Conservation (phyloP, 148 eudicot species). For the Suaeda aralocaspica region DNA sequence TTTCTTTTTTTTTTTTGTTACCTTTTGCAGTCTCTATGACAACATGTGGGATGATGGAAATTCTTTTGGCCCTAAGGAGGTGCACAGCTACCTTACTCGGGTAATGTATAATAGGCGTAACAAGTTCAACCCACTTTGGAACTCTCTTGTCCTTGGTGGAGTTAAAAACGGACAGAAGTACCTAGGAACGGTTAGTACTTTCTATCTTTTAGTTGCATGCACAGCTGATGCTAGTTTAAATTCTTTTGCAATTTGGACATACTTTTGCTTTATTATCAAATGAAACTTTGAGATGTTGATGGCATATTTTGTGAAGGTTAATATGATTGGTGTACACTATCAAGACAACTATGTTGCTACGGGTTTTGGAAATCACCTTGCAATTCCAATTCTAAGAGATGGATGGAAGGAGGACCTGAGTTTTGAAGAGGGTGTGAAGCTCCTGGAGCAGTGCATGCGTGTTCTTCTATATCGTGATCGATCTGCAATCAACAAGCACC, state of each 20-base stretch:
- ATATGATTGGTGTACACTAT: conserved; percentile 94
- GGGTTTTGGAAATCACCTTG: conserved; percentile 95
- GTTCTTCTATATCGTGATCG: conserved; percentile 92
- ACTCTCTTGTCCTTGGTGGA: conserved; percentile 94
- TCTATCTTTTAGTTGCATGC: not conserved
- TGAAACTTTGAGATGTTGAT: not conserved
- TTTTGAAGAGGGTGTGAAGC: conserved; percentile 86
- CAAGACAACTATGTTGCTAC: conserved; percentile 89
- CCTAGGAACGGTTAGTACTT: conserved; percentile 69
- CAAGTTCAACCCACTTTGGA: conserved; percentile 94
- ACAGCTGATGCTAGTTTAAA: not conserved
- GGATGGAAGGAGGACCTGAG: conserved; percentile 80
- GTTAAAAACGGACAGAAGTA: conserved; percentile 91
- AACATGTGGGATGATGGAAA: conserved; percentile 99
- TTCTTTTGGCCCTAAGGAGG: conserved; percentile 90
- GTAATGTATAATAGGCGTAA: conserved; percentile 95
- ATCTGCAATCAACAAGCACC: conserved; percentile 93
- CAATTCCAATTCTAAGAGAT: conserved; percentile 86
- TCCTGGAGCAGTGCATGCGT: conserved; percentile 94
- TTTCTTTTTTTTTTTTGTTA: conserved; percentile 8
- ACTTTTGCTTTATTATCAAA: not conserved
- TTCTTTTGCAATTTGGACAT: not conserved
- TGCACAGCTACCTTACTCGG: conserved; percentile 74
- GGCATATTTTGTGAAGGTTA: conserved; percentile 47
- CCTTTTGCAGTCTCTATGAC: conserved; percentile 60